Base-by-base conservation (phyloP, 345 rosid genomes). In the Raphanus sativus region DNA sequence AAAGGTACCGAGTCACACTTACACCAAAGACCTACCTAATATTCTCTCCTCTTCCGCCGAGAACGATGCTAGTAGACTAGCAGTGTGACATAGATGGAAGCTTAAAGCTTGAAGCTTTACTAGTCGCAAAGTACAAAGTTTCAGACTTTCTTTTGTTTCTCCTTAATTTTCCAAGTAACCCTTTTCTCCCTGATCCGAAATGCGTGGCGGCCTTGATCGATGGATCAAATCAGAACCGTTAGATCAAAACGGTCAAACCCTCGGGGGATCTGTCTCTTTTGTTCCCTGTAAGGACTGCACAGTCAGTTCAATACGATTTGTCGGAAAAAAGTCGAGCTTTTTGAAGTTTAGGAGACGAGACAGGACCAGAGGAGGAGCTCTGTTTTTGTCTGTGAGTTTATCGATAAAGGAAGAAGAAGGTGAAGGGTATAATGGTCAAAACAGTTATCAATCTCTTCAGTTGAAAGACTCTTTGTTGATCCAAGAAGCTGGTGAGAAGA, bases 331-430 rank as follows among this genome's bases (percentile, higher is more conserved):
- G 68, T 71, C 80, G 76, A 78, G 78, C 59, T 81, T 74, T 48
- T 75, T 71, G 29, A 74, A 75, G 67, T 24, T 60, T 26, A 73
- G 80, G 84, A 79, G 71, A 77, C 72, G 81, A 33, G 65, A 65
- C 4, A 67, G 81, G 0, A 48, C 65, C 59, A 73, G 36, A 11
- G 80, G 80, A 9, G 65, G 80, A 9, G 65, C 83, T 67, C 86
- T 91, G 68, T 94, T 94, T 77, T 52, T 85, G 50, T 90, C 97
- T 0, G 89, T 89, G 59, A 86, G 97, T 61, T 83, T 94, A 83
- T 89, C 97, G 11, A 76, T 86, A 11, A 91, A 85, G 74, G 89
- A 87, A 62, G 81, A 42, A 74, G 88, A 72, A 52, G 81, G 83
- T 56, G 92, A 85, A 70, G 73, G 75, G 68, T 75, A 58, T 69